These are phyloP conservation scores for Rugonectria rugulosa DNA, from an alignment of 2,329 filamentous ascomycete genomes.

Conservation along the genomic window DNA sequence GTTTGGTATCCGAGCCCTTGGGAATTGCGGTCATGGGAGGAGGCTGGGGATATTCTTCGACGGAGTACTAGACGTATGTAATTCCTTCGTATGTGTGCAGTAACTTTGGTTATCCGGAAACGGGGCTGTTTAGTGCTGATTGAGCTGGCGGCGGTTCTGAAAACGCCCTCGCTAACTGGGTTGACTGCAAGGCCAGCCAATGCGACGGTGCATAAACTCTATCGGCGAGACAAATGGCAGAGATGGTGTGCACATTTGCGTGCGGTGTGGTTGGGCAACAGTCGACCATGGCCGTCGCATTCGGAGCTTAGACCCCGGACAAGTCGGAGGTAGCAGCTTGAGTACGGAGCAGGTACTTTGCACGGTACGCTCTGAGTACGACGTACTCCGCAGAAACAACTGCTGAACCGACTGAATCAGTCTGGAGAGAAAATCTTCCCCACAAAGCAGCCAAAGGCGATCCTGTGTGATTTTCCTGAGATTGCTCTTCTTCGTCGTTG, in stretches of 20 bases:
- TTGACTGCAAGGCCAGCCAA: background rate
- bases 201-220: conserved; percentile 11
- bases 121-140: background rate
- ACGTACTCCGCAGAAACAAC: too few species aligned
- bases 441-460: background rate
- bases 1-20: background rate
- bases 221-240: conserved; percentile 6
- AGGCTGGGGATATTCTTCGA: too few species aligned
- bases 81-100: too few species aligned
- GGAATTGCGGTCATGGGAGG: background rate
- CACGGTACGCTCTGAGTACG: too few species aligned
- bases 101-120: background rate
- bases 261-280: conserved; percentile 11
- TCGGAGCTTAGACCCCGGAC: conserved; percentile 13
- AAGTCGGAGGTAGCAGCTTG: conserved; percentile 14
- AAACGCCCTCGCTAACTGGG: background rate
- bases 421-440: background rate
- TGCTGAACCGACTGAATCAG: background rate
- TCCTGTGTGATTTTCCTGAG: background rate
- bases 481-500: background rate
- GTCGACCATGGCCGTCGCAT: background rate
- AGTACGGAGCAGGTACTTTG: too few species aligned
- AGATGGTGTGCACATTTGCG: conserved; percentile 3
- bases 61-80: too few species aligned
- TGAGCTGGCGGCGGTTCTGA: too few species aligned